Evolutionary conservation across 2,329 filamentous ascomycete species (phyloP).

Genomic region (Calonectria pseudoreteaudii): DNA sequence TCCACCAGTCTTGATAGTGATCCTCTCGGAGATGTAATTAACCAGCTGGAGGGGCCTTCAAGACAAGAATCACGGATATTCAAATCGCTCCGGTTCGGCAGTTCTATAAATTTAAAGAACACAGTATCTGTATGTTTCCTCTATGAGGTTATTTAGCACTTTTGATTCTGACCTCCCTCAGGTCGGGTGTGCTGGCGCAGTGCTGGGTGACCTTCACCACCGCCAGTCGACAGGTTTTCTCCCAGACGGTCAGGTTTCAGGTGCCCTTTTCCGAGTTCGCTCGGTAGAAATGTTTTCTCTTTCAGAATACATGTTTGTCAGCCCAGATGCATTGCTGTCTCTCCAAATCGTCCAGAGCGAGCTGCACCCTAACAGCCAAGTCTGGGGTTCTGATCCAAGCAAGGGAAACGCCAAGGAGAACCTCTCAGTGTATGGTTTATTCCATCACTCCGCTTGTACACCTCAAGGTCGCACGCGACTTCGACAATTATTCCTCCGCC

Average conservation of each 20-base stretch:
- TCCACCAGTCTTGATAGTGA: slow-evolving; percentile 28
- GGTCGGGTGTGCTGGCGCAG: slow-evolving; percentile 87
- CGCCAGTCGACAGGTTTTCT: slow-evolving; percentile 67
- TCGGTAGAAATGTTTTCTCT: slow-evolving; percentile 82
- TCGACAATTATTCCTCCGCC: slow-evolving; percentile 84
- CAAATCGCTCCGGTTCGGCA: slow-evolving; percentile 75
- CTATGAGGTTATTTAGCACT: not conserved
- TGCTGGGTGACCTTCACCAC: slow-evolving; percentile 83
- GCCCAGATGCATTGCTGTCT: slow-evolving; percentile 81
- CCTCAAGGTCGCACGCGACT: slow-evolving; percentile 81
- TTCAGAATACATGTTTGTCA: slow-evolving; percentile 77
- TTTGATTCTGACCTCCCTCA: slow-evolving; percentile 44
- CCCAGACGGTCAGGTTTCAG: slow-evolving; percentile 66
- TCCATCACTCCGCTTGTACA: slow-evolving; percentile 79
- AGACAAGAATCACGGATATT: slow-evolving; percentile 64
- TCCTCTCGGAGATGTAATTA: slow-evolving; percentile 32
- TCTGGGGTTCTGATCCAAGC: slow-evolving; percentile 64
- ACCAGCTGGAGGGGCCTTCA: slow-evolving; percentile 54
- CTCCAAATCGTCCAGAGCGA: slow-evolving; percentile 89
- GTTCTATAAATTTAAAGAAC: slow-evolving; percentile 81
- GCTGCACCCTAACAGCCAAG: slow-evolving; percentile 83
- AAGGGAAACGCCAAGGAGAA: slow-evolving; percentile 79
- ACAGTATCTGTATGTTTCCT: slow-evolving; percentile 67
- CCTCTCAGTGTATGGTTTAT: slow-evolving; percentile 86
- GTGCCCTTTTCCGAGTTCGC: slow-evolving; percentile 66